Base-by-base conservation (phyloP, 108 stramenopile species). In the Nannochloropsis oceanica region DNA sequence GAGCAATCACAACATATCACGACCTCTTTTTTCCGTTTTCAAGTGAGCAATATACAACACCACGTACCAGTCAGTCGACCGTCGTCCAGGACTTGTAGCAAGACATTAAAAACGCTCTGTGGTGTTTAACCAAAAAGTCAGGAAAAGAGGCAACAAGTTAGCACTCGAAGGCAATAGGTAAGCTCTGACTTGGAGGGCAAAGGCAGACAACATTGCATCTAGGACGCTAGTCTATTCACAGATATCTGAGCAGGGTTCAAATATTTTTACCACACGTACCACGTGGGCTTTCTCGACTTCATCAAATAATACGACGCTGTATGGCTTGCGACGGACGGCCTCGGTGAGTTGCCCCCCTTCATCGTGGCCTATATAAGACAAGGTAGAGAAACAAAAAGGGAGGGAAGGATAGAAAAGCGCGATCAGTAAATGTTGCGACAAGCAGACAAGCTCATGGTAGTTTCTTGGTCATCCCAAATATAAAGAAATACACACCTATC, bases 41-140 rank as follows among this genome's bases (percentile, higher is more conserved):
- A 34, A 34, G 5, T 34, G 34, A 34, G 2, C 5, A 34, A 34
- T 34, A 34, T 3, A 34, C 34, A 34, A 34, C 34, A 34, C 59
- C 59, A 73, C 59, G 18, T n/a, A 73, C 59, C 86, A 22, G 86
- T 87, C 34, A 87, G 42, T 13, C 86, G 43, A 3, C 86, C 86
- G 83, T 87, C 86, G 73, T 87, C 86, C 26, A 87, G 83, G 27
- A 87, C 83, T 84, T 87, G 86, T 8, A 87, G 79, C 27, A 87
- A 46, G 34, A 87, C 83, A 59, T 87, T 87, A 22, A 87, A 84
- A 8, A 87, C 86, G 83, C 83, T 73, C 92, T 93, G 85, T 97
- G 97, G 14, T 34, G 5, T 34, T 34, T 5, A 34, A n/a, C n/a
- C n/a, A n/a, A n/a, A 34, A 5, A 3, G 34, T 34, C 2, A 34